A percentile compares a stretch with the other conserved stretches of the same genome.
These are phyloP conservation scores for Bacidia rubella DNA, from an alignment of 495 filamentous ascomycete species.

Conservation along the genomic window DNA sequence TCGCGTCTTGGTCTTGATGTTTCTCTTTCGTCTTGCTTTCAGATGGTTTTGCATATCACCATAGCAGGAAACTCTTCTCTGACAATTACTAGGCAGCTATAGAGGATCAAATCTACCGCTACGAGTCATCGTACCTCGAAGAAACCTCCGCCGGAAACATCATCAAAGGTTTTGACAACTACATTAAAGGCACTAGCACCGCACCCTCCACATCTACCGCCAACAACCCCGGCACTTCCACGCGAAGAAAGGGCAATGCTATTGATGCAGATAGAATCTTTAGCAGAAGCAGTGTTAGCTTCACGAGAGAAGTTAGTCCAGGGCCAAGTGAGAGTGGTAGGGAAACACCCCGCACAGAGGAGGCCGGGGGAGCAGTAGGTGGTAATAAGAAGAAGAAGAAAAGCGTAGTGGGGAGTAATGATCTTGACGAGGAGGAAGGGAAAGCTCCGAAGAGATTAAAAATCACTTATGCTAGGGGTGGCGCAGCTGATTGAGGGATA, in stretches of 20 bases:
- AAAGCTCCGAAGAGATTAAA: constrained; percentile 37
- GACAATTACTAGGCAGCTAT: constrained; percentile 16
- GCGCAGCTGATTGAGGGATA: constrained; percentile 10
- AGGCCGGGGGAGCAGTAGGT: constrained; percentile 11
- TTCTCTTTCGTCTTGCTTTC: background rate
- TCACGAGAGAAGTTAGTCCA: constrained; percentile 30
- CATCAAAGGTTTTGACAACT: constrained; percentile 92
- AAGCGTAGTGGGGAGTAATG: constrained; percentile 21
- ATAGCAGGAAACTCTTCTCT: constrained; percentile 1
- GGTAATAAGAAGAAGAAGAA: constrained; percentile 40
- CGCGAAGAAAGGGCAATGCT: constrained; percentile 34
- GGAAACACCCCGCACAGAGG: constrained; percentile 16
- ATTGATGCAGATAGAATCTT: constrained; percentile 39
- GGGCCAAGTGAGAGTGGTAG: constrained; percentile 6
- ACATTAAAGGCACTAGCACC: constrained; percentile 69
- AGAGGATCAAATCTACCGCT: constrained; percentile 74
- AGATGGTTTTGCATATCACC: constrained; percentile 1
- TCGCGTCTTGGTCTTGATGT: too few relatives aligned
- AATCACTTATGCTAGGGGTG: constrained; percentile 31
- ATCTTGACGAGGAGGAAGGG: constrained; percentile 28
- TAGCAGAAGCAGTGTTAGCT: constrained; percentile 36
- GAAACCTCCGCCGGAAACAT: constrained; percentile 87
- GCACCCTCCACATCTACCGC: constrained; percentile 16
- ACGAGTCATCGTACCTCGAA: constrained; percentile 81
- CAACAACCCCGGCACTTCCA: constrained; percentile 18